Evolutionary conservation across 768 basidiomycete genomes (phyloP).

Genomic region (Termitomyces bulborhizus): DNA sequence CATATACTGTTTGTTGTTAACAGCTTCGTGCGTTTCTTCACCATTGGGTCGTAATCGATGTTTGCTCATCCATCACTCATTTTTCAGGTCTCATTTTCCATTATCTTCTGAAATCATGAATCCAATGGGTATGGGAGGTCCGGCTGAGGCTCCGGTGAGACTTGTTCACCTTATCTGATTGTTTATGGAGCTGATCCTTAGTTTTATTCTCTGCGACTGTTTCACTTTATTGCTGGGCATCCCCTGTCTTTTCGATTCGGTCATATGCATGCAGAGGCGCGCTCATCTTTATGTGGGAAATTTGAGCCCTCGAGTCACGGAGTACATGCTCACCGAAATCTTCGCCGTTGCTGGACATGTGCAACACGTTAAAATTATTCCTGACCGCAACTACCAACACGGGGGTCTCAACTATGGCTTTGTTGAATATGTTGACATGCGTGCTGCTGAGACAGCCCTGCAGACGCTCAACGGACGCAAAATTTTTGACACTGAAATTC

Average conservation of each 20-base stretch:
- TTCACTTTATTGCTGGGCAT: constrained; percentile 20
- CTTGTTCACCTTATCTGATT: constrained; percentile 13
- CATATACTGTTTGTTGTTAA: constrained; percentile 42
- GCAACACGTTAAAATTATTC: constrained; percentile 99
- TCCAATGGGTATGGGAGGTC: constrained; percentile 62
- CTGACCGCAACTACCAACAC: constrained; percentile 98
- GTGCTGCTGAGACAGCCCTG: constrained; percentile 97
- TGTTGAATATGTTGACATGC: constrained; percentile 99
- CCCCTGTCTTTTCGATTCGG: constrained; percentile 15
- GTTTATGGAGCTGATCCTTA: constrained; percentile 25
- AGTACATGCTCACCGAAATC: constrained; percentile 98
- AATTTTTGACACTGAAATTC: constrained; percentile 99
- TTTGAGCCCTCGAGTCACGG: constrained; percentile 94
- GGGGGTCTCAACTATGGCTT: constrained; percentile 99
- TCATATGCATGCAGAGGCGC: constrained; percentile 51
- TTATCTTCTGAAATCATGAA: constrained; percentile 66
- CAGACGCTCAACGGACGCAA: constrained; percentile 98
- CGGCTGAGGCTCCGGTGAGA: constrained; percentile 76
- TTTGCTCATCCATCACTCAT: constrained; percentile 16
- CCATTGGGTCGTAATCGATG: not conserved
- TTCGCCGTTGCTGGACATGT: constrained; percentile 96
- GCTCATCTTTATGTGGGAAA: constrained; percentile 99
- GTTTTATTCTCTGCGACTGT: constrained; percentile 16
- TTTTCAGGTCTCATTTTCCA: constrained; percentile 44
- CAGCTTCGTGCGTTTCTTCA: constrained; percentile 40